Evolutionary conservation across 768 basidiomycete species (phyloP).

Genomic region (Coprinopsis marcescibilis): DNA sequence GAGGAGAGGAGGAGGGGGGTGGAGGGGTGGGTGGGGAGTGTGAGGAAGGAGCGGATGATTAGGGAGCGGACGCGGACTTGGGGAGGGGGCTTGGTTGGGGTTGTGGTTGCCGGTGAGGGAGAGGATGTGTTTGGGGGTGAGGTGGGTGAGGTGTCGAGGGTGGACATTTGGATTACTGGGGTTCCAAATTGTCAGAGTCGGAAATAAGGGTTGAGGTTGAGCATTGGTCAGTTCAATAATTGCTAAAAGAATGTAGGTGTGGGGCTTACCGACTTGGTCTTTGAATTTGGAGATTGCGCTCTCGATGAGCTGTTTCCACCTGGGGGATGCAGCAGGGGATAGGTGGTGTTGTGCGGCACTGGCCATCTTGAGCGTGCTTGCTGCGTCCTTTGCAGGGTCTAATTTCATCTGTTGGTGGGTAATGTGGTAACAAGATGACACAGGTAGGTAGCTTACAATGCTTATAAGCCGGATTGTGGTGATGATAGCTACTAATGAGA

Average conservation of each 20-base stretch:
- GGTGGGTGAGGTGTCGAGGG: conserved; percentile 31
- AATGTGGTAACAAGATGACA: no score
- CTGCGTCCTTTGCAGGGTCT: no score
- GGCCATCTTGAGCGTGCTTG: no score
- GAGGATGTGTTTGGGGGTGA: no score
- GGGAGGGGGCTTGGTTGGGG: not conserved
- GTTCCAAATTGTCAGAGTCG: no score
- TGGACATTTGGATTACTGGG: conserved; percentile 60
- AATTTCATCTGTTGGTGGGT: no score
- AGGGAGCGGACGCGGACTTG: conserved; percentile 61
- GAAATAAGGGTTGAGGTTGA: no score
- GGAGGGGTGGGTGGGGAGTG: conserved; percentile 22
- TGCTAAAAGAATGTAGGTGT: not conserved
- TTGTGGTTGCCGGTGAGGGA: no score
- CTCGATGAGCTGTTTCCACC: conserved; percentile 44
- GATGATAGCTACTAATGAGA: no score
- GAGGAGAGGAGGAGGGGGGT: conserved; percentile 60
- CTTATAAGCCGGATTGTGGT: no score
- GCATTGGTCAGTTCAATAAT: conserved; percentile 1
- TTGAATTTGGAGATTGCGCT: conserved; percentile 34
- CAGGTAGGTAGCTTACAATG: no score
- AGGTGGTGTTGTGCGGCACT: no score
- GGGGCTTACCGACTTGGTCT: conserved; percentile 32
- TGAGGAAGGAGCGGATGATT: conserved; percentile 55
- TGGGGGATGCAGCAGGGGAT: conserved; percentile 20